These are phyloP conservation scores for Trichoderma sp. DNA, from an alignment of 2,329 filamentous ascomycete genomes.

Conservation along the genomic window DNA sequence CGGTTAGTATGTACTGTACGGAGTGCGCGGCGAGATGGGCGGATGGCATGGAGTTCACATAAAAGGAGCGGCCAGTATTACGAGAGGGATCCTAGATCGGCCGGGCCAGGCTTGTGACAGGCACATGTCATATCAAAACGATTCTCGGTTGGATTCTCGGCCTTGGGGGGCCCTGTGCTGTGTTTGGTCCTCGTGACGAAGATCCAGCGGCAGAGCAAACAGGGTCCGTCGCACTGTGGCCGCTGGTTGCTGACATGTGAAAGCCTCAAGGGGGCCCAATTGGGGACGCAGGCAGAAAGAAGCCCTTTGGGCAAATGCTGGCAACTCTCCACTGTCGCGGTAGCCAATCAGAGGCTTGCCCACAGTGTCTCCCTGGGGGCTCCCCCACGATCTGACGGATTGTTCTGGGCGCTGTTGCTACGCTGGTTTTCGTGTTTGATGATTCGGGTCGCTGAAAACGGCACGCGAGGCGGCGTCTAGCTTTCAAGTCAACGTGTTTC, in stretches of 20 bases:
- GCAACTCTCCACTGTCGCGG: not conserved
- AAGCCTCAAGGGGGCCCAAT: not conserved
- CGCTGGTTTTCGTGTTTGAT: not conserved
- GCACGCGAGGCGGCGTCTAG: slow-evolving; percentile 1
- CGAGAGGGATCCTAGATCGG: not conserved
- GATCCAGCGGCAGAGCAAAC: not conserved
- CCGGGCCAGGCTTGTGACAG: slow-evolving; percentile 9
- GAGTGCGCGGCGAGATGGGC: slow-evolving; percentile 10
- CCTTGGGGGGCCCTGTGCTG: not conserved
- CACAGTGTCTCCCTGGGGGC: slow-evolving; percentile 10
- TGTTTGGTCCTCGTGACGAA: slow-evolving; percentile 24
- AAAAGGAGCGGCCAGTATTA: not conserved
- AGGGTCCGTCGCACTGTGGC: slow-evolving; percentile 11
- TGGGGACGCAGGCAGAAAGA: too few species aligned
- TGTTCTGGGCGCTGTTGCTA: not conserved
- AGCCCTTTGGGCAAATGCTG: not conserved
- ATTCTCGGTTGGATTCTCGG: slow-evolving; percentile 24
- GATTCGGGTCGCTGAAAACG: slow-evolving; percentile 3
- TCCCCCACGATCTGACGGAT: slow-evolving; percentile 19
- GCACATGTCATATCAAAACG: slow-evolving; percentile 22
- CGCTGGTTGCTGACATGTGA: slow-evolving; percentile 24
- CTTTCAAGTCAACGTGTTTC: not conserved
- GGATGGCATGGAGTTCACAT: slow-evolving; percentile 11
- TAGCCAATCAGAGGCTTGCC: slow-evolving; percentile 24
- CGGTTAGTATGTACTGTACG: not conserved